Conservation (phyloP, 257 asterid species). For the Leonotis leonurus region DNA sequence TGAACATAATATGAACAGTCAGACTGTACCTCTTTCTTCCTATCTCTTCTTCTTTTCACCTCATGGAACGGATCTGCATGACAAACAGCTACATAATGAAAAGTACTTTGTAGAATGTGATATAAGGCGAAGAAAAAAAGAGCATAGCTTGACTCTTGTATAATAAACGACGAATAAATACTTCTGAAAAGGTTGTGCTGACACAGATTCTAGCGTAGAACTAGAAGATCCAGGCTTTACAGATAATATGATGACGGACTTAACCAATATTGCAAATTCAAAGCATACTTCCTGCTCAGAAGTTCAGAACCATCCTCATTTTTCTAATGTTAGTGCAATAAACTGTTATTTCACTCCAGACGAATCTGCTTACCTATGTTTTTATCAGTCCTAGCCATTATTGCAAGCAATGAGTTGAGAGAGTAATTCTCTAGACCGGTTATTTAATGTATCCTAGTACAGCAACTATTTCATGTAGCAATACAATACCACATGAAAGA, state of each 20-base stretch:
- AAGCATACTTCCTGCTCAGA: too few species aligned
- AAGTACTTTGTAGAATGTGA: neutral
- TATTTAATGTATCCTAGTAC: neutral
- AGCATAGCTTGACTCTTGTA: neutral
- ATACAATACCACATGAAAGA: neutral
- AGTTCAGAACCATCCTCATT: neutral
- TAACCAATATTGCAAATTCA: neutral
- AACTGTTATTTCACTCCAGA: neutral
- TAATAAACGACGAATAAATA: neutral
- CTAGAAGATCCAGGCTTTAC: neutral
- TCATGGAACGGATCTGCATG: constrained; percentile 86
- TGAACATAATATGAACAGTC: neutral
- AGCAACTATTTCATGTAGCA: constrained; percentile 1
- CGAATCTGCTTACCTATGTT: too few species aligned
- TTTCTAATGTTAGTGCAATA: too few species aligned
- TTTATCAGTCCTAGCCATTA: neutral
- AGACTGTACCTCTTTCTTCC: constrained; percentile 65
- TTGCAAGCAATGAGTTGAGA: constrained; percentile 6
- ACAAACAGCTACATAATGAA: constrained; percentile 10
- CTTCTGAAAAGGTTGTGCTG: neutral
- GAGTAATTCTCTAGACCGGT: neutral
- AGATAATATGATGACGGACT: neutral
- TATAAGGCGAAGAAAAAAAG: neutral
- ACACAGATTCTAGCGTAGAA: neutral
- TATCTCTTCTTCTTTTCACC: constrained; percentile 83